Evolutionary conservation across 2,329 filamentous ascomycete species (phyloP).

Genomic region (Escovopsis weberi): DNA sequence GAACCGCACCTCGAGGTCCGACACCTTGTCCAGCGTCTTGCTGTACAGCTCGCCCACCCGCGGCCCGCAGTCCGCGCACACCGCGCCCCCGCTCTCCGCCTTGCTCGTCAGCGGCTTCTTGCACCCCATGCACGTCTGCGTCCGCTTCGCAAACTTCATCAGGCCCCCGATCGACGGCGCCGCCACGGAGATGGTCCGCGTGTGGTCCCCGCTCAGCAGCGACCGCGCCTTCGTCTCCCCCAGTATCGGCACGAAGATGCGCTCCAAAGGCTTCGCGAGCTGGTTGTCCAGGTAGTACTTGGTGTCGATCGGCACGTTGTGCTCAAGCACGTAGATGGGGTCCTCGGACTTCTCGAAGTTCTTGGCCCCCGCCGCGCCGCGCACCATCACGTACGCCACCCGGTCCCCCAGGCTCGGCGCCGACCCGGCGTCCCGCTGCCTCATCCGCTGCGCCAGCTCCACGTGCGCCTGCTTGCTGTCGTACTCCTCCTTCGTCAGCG

Average conservation of each 20-base stretch:
- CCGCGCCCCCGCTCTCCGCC: constrained; percentile 68
- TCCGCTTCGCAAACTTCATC: constrained; percentile 98
- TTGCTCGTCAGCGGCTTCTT: constrained; percentile 83
- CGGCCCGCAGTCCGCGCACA: constrained; percentile 73
- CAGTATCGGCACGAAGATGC: constrained; percentile 96
- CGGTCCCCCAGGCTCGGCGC: constrained; percentile 87
- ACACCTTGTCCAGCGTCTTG: constrained; percentile 74
- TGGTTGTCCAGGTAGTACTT: constrained; percentile 99
- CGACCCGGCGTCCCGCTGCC: constrained; percentile 88
- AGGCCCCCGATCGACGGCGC: constrained; percentile 82
- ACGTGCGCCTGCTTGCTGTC: constrained; percentile 89
- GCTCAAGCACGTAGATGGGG: constrained; percentile 89
- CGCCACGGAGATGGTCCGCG: constrained; percentile 82
- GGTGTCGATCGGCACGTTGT: constrained; percentile 96
- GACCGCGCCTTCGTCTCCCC: constrained; percentile 83
- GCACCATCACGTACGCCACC: constrained; percentile 96
- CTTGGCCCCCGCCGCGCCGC: constrained; percentile 75
- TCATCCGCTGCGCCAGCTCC: constrained; percentile 90
- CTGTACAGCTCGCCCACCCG: constrained; percentile 87
- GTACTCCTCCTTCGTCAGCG: constrained; percentile 81
- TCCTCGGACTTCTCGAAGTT: constrained; percentile 98
- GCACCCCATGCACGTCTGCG: constrained; percentile 95
- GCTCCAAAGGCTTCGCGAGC: constrained; percentile 79
- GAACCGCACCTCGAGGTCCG: constrained; percentile 86
- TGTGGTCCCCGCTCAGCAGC: constrained; percentile 84